Base-by-base conservation (phyloP, 1,139 yeast genomes). In the Sugiyamaella castrensis region DNA sequence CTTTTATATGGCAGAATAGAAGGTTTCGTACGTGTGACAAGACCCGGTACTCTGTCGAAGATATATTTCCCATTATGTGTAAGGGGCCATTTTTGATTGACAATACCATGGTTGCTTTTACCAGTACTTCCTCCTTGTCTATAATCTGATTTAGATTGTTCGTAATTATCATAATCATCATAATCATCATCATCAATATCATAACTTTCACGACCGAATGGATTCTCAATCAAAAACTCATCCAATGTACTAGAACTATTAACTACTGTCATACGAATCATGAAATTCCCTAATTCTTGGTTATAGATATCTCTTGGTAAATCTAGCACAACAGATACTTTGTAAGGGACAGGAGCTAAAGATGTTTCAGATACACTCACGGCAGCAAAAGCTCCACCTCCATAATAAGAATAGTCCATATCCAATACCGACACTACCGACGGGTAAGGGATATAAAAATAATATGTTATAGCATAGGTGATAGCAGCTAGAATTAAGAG, bases 201-300 rank as follows among this genome's bases (percentile, higher is more conserved):
- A 5, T 19, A 3, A 19, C 24, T 19, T 19, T 19, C 24, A 19
- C 24, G 24, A 5, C 24, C 24, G 24, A 47, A 47, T 9, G 50
- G 44, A 34, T 51, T 43, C 36, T 42, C 45, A 33, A 28, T 12
- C 42, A 51, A 19, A 39, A 46, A 46, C 10, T 47, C 46, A 44
- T 50, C 55, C 37, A 54, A 26, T n/a, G 29, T 42, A 19, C 24
- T 19, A 5, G 34, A 31, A 31, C 42, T 37, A 27, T 52, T 51
- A 15, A 51, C 51, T 37, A 55, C 47, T 8, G 57, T 47, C 13
- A 54, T 47, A 5, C 56, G 47, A 24, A 64, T 58, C 62, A 64
- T 61, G 51, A 70, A 69, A 50, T 69, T 69, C 30, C 72, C 71
- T 31, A 61, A 37, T n/a, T 55, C 54, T 32, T 52, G 53, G 51